These are phyloP conservation scores for Anaeramoeba ignava DNA, from an alignment of 78 protist species.

Conservation along the genomic window DNA sequence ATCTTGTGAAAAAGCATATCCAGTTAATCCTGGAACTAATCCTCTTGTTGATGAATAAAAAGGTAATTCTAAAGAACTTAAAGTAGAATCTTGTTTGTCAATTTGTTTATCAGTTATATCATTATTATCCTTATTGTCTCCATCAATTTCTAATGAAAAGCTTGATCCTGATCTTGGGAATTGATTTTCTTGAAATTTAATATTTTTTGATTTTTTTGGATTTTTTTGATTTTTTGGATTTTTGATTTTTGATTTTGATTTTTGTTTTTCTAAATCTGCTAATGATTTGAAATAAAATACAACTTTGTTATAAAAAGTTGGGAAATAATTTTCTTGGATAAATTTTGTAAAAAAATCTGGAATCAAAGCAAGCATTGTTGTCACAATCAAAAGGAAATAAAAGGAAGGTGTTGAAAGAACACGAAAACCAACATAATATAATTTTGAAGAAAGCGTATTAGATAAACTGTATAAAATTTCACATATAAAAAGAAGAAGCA, in stretches of 20 bases:
- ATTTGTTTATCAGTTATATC: too few relatives aligned
- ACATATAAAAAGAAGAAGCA: neutral
- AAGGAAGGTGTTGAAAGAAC: neutral
- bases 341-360: neutral
- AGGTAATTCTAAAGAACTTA: neutral
- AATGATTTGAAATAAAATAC: too few relatives aligned
- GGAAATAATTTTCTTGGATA: neutral
- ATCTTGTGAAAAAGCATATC: neutral
- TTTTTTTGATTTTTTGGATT: too few relatives aligned
- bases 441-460: neutral
- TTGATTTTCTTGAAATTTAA: neutral
- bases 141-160: neutral
- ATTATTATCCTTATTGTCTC: too few relatives aligned
- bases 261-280: too few relatives aligned
- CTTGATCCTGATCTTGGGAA: neutral
- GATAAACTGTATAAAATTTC: neutral
- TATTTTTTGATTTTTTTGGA: too few relatives aligned
- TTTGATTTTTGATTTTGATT: too few relatives aligned
- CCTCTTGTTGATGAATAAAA: too few relatives aligned
- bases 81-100: neutral
- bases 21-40: neutral
- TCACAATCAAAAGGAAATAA: neutral
- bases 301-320: neutral
- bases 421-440: neutral
- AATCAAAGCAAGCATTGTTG: neutral